Conservation (phyloP, 2,329 filamentous ascomycete species). For the Blastomyces silverae region DNA sequence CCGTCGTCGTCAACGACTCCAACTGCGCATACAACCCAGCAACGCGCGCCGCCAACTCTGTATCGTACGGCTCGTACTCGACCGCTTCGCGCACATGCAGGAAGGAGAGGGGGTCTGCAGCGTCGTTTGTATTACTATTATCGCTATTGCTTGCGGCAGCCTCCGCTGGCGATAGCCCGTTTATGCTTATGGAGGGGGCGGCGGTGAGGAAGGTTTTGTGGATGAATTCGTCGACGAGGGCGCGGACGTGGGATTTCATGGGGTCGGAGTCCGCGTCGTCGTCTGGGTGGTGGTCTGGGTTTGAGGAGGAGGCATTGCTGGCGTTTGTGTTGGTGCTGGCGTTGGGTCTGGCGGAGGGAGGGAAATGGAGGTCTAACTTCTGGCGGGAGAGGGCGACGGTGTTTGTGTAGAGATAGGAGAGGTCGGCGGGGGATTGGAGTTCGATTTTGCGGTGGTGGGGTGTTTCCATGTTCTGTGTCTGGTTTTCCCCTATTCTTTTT, state of each 20-base stretch:
- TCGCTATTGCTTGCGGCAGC: no score
- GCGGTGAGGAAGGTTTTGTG: constrained; percentile 40
- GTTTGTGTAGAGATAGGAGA: constrained; percentile 45
- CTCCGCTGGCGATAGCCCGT: constrained; percentile 33
- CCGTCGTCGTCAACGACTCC: constrained; percentile 43
- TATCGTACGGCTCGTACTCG: constrained; percentile 44
- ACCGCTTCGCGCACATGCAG: constrained; percentile 38
- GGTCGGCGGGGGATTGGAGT: constrained; percentile 46
- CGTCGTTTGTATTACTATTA: not conserved
- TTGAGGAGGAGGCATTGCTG: constrained; percentile 28
- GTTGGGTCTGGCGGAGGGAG: constrained; percentile 32
- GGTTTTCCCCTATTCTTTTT: not conserved
- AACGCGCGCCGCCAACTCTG: constrained; percentile 38
- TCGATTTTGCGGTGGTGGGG: constrained; percentile 46
- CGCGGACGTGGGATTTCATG: constrained; percentile 3
- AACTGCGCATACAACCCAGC: constrained; percentile 43
- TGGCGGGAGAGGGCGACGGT: constrained; percentile 40
- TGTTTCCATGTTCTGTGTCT: constrained; percentile 24
- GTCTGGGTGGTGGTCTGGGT: constrained; percentile 27
- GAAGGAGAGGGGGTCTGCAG: constrained; percentile 20
- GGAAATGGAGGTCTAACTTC: constrained; percentile 46
- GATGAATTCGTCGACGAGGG: constrained; percentile 37
- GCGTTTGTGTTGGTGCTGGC: constrained; percentile 24
- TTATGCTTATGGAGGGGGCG: constrained; percentile 42
- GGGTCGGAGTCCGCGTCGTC: not conserved